Percentiles rank a stretch among this genome's conserved stretches.
These are phyloP conservation scores for Coriaria nepalensis DNA, from an alignment of 306 rosid genomes.

Conservation along the genomic window DNA sequence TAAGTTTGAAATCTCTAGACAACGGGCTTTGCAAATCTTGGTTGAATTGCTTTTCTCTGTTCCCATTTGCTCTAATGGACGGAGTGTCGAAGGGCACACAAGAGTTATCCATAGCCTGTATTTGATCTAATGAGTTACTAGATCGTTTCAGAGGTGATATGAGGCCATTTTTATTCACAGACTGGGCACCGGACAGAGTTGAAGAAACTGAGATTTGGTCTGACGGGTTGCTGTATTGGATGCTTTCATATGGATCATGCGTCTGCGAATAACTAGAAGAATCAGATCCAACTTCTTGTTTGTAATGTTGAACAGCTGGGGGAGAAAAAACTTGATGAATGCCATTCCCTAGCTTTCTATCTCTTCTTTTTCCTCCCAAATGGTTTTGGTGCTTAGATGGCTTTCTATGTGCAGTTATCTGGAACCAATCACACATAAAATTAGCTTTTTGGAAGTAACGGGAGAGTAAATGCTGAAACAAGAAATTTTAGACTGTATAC, in stretches of 20 bases:
- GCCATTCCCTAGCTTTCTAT: conserved; percentile 23
- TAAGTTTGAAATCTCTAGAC: conserved; percentile 21
- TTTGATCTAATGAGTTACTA: conserved; percentile 31
- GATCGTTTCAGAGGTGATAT: conserved; percentile 42
- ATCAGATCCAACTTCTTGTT: conserved; percentile 20
- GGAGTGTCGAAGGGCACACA: conserved; percentile 32
- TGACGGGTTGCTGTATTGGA: conserved; percentile 18
- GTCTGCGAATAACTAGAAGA: conserved; percentile 25
- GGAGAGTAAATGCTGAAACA: too few species aligned
- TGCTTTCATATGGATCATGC: conserved; percentile 14
- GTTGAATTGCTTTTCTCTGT: conserved; percentile 20
- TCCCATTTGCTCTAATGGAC: conserved; percentile 21
- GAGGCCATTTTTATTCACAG: conserved; percentile 17
- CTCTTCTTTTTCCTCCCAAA: conserved; percentile 24
- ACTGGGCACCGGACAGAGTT: conserved; percentile 25
- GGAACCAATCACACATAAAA: too few species aligned
- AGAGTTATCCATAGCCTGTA: conserved; percentile 30
- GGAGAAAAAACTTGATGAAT: conserved; percentile 24
- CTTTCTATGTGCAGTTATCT: conserved; percentile 24
- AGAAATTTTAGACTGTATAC: too few species aligned
- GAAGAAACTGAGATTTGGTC: conserved; percentile 24
- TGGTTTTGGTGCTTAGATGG: conserved; percentile 18
- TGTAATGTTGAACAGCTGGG: conserved; percentile 19
- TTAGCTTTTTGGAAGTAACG: too few species aligned
- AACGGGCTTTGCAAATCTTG: conserved; percentile 21